Base-by-base conservation (phyloP, 139 green algal species). In the Eudorina sp. region DNA sequence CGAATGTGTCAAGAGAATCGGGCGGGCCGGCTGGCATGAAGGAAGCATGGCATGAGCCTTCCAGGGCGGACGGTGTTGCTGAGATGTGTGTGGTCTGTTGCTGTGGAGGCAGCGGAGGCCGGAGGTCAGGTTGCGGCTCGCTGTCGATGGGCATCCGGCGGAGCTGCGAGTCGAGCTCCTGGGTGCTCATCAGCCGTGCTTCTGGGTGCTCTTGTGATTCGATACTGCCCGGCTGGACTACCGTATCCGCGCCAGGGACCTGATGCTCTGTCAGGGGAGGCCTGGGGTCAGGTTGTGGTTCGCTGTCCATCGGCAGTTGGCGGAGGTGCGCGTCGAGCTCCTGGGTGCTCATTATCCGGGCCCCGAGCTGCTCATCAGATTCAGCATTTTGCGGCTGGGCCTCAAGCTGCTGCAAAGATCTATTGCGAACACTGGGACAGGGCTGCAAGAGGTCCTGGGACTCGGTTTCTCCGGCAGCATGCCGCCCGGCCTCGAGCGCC, bases 151-250 rank as follows among this genome's bases (percentile, higher is more conserved):
- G 73, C 43, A 81, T 25, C 27, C 27, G 45, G 25, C 45, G 73
- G 25, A 81, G 73, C 73, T 64, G 45, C n/a, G 73, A 81, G 25
- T 81, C 73, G 9, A 81, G 73, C 6, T 81, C 45, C 73, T 81
- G 73, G 9, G 73, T 55, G 7, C 27, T 27, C 45, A 64, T 81
- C 14, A 68, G n/a, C 6, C 16, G 58, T 8, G 64, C 31, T n/a
- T n/a, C n/a, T 36, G 64, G 64, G 8, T 74, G 64, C 51, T 69
- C 58, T 31, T 69, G 58, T n/a, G n/a, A n/a, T n/a, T n/a, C n/a
- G n/a, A n/a, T n/a, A n/a, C n/a, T n/a, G n/a, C n/a, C n/a, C n/a
- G n/a, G n/a, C n/a, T n/a, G n/a, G n/a, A n/a, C n/a, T n/a, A n/a
- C n/a, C n/a, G n/a, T n/a, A n/a, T n/a, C n/a, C n/a, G n/a, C n/a